These are phyloP conservation scores for Scenedesmus sp. DNA, from an alignment of 163 green algal species.

Conservation along the genomic window DNA sequence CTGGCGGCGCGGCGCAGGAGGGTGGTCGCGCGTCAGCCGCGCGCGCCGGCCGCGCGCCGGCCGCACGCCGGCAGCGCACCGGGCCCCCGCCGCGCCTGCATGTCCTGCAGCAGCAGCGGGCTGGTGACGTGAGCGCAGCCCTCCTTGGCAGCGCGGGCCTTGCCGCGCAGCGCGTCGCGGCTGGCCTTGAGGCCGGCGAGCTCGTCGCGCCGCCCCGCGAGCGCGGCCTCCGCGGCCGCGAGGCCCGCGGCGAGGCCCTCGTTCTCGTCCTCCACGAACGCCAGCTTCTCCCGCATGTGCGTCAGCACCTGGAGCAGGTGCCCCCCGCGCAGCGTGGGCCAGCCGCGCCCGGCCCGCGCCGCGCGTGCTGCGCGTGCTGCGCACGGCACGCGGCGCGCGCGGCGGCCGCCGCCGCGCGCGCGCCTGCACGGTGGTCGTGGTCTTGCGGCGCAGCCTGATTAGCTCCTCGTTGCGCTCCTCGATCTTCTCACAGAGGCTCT, in stretches of 20 bases:
- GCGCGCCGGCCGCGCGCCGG: too few relatives aligned
- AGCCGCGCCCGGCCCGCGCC: background rate
- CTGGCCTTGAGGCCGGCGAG: slow-evolving; percentile 56
- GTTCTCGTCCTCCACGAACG: slow-evolving; percentile 80
- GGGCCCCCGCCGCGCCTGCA: slow-evolving; percentile 52
- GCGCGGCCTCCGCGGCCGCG: slow-evolving; percentile 52
- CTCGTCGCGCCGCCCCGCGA: slow-evolving; percentile 57
- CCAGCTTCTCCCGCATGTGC: slow-evolving; percentile 88
- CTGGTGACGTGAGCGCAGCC: slow-evolving; percentile 64
- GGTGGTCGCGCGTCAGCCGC: too few relatives aligned
- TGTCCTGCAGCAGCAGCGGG: slow-evolving; percentile 69
- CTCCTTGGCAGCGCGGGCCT: slow-evolving; percentile 63
- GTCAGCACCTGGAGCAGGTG: slow-evolving; percentile 88
- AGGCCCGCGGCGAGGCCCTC: slow-evolving; percentile 48
- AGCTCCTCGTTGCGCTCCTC: slow-evolving; percentile 91
- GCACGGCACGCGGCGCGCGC: too few relatives aligned
- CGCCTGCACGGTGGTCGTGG: slow-evolving; percentile 80
- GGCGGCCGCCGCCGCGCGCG: too few relatives aligned
- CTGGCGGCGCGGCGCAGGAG: too few relatives aligned
- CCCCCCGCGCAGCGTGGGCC: background rate
- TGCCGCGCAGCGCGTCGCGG: slow-evolving; percentile 57
- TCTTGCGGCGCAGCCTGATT: slow-evolving; percentile 86
- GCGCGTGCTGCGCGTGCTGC: background rate
- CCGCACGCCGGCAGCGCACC: background rate
- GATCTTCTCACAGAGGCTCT: slow-evolving; percentile 86